Percentiles rank a stretch among this genome's conserved stretches.
phyloP scores from a whole-genome alignment of 768 basidiomycete species.

The Fomitopsis pulvina region DNA sequence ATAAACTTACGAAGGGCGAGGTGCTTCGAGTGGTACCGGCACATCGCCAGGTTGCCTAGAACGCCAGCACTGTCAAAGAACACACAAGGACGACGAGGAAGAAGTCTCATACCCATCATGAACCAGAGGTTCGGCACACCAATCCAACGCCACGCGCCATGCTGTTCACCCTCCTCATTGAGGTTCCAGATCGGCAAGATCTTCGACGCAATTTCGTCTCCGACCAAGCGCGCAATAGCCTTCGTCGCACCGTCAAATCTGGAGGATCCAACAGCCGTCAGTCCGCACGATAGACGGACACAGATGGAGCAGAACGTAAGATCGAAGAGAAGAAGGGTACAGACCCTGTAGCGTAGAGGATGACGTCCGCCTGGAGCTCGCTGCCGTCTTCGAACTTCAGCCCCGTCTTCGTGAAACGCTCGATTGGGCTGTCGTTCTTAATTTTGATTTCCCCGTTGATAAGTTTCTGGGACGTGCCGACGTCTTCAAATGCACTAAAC shows the following conservation, averaged over 20 bases:
- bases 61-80: background rate
- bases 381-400: constrained; percentile 36
- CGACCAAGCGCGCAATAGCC: constrained; percentile 38
- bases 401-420: constrained; percentile 31
- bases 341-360: constrained; percentile 46
- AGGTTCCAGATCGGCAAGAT: constrained; percentile 59
- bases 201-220: constrained; percentile 35
- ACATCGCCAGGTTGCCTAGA: constrained; percentile 50
- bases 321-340: background rate
- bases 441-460: constrained; percentile 65
- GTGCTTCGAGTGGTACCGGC: constrained; percentile 63
- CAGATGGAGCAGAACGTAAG: background rate
- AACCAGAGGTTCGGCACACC: constrained; percentile 51
- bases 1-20: constrained; percentile 60
- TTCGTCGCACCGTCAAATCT: constrained; percentile 41
- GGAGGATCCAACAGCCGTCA: background rate
- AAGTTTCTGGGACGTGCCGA: constrained; percentile 54
- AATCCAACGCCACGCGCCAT: constrained; percentile 42
- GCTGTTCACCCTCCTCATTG: constrained; percentile 56
- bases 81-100: background rate
- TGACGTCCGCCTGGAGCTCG: constrained; percentile 40
- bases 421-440: constrained; percentile 43
- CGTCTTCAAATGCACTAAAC: constrained; percentile 29
- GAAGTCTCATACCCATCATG: constrained; percentile 45
- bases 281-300: background rate